Evolutionary conservation across 306 rosid species (phyloP).

Genomic region (Quercus dentata): DNA sequence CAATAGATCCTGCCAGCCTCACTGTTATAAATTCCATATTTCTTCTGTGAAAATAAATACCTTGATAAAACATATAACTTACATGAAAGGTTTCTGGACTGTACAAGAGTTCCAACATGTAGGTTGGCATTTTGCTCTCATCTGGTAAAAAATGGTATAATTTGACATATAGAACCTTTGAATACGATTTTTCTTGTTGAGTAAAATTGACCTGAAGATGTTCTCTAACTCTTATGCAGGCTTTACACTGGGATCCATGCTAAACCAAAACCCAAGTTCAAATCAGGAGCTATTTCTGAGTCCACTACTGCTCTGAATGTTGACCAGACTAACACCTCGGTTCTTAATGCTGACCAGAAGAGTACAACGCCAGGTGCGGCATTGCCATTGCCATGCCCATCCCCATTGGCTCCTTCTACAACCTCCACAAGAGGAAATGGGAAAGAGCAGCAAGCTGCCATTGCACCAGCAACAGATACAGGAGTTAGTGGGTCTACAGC

Average conservation of each 20-base stretch:
- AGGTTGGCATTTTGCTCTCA: no score
- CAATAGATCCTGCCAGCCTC: no score
- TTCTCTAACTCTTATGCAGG: slow-evolving; percentile 37
- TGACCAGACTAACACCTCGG: slow-evolving; percentile 64
- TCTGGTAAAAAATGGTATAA: no score
- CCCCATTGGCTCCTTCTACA: slow-evolving; percentile 37
- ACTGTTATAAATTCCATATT: no score
- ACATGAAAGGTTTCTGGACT: no score
- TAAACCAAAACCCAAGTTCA: slow-evolving; percentile 84
- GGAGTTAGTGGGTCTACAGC: slow-evolving; percentile 33
- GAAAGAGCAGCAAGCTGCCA: slow-evolving; percentile 44
- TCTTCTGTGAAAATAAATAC: no score
- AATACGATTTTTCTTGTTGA: not conserved
- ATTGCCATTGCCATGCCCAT: slow-evolving; percentile 43
- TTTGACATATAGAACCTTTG: no score
- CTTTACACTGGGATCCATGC: slow-evolving; percentile 93
- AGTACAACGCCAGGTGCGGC: slow-evolving; percentile 41
- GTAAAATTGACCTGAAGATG: not conserved
- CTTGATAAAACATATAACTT: no score
- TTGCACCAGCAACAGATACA: slow-evolving; percentile 26
- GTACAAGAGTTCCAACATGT: no score
- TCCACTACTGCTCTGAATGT: slow-evolving; percentile 90
- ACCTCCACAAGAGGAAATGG: slow-evolving; percentile 45
- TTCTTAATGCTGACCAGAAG: slow-evolving; percentile 58
- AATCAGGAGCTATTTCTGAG: slow-evolving; percentile 89